phyloP scores from a whole-genome alignment of 192 early-diverging fungal genomes.

The Spizellomyces punctatus region DNA sequence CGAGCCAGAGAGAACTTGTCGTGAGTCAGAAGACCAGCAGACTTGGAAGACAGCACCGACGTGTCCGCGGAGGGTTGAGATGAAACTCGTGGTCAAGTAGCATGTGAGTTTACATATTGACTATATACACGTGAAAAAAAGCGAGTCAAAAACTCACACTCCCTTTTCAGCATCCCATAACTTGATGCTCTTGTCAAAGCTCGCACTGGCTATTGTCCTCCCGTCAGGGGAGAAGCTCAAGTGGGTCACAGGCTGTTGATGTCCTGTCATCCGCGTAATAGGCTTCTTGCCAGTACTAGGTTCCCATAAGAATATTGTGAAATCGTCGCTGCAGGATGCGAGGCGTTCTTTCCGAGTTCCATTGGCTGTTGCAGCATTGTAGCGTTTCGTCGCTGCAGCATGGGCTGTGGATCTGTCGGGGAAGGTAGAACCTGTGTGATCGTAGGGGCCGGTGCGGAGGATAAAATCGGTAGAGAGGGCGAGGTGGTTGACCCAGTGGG shows the following conservation, averaged over 20 bases:
- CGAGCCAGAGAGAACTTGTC: conserved; percentile 86
- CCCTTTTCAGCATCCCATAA: conserved; percentile 92
- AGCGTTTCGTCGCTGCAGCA: conserved; percentile 75
- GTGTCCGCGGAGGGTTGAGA: conserved; percentile 91
- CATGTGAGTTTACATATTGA: background rate
- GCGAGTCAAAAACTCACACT: conserved; percentile 48
- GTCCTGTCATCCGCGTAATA: conserved; percentile 79
- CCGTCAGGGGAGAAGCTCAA: conserved; percentile 94
- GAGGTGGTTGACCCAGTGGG: conserved; percentile 96
- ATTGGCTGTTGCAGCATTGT: conserved; percentile 59
- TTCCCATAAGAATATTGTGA: conserved; percentile 97
- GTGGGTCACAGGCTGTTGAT: conserved; percentile 95
- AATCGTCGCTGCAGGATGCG: conserved; percentile 95
- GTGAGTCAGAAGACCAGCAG: conserved; percentile 90
- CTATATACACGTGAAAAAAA: conserved; percentile 1
- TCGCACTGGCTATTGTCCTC: conserved; percentile 82
- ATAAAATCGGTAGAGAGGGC: conserved; percentile 90
- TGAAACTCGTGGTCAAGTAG: conserved; percentile 53
- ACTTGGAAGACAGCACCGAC: conserved; percentile 97
- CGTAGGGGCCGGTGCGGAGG: conserved; percentile 86
- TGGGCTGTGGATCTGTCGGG: conserved; percentile 67
- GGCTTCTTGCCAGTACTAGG: conserved; percentile 75
- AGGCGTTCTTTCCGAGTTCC: conserved; percentile 73
- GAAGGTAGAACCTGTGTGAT: conserved; percentile 75
- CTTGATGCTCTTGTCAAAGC: conserved; percentile 97